A percentile compares a stretch with the other conserved stretches of the same genome.
Conservation (phyloP, 1,284 basidiomycete species). For the Cryptococcus sp. region DNA sequence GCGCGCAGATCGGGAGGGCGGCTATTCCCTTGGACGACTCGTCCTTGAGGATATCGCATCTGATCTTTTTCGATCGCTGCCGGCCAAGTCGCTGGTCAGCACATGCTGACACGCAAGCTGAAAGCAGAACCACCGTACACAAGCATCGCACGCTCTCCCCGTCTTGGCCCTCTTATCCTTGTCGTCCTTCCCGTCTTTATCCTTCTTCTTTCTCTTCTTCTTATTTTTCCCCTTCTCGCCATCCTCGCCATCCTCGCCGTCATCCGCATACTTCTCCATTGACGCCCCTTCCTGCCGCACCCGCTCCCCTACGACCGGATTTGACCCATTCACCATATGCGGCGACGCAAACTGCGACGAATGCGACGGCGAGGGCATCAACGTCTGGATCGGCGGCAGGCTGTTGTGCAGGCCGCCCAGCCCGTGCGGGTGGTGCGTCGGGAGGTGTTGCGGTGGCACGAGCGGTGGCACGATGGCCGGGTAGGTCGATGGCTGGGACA, state of each 20-base stretch:
- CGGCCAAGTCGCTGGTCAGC: background rate
- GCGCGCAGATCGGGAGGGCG: constrained; percentile 41
- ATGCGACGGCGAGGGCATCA: background rate
- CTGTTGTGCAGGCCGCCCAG: no score
- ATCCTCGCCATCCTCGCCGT: background rate
- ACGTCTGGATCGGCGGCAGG: no score
- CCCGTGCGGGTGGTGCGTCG: no score
- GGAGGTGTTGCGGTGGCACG: no score
- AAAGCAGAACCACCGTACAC: constrained; percentile 29
- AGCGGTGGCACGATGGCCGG: no score
- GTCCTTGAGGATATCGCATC: constrained; percentile 49
- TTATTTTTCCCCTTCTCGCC: constrained; percentile 10
- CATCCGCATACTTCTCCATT: background rate
- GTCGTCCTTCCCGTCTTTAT: constrained; percentile 17
- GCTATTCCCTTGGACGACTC: constrained; percentile 16
- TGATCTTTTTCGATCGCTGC: constrained; percentile 81
- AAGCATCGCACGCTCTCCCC: constrained; percentile 49
- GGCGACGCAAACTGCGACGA: background rate
- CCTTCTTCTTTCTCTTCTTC: constrained; percentile 34
- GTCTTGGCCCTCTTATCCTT: constrained; percentile 49
- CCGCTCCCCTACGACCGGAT: background rate
- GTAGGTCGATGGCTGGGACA: no score
- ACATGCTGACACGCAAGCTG: background rate
- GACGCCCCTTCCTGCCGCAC: background rate
- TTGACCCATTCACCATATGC: background rate